These are phyloP conservation scores for Magnusiomyces sp. DNA, from an alignment of 1,139 yeast genomes.

Conservation along the genomic window DNA sequence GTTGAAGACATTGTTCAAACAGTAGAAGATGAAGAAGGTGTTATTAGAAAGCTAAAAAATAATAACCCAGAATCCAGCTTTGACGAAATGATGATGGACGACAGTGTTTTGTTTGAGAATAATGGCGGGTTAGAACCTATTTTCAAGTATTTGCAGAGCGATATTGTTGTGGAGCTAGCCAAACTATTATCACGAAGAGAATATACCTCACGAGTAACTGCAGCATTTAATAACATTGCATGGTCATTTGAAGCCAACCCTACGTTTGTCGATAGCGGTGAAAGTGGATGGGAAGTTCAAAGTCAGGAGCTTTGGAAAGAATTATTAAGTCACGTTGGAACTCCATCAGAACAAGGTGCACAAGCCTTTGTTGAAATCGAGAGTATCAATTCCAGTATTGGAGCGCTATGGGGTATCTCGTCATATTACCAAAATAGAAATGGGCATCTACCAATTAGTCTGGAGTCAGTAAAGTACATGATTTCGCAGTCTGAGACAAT, in stretches of 20 bases:
- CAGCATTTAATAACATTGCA: slow-evolving; percentile 7
- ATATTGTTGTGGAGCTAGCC: slow-evolving; percentile 19
- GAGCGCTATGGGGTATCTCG: slow-evolving; percentile 54
- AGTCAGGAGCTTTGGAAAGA: slow-evolving; percentile 27
- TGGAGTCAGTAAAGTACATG: slow-evolving; percentile 18
- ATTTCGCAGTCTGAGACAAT: slow-evolving; percentile 15
- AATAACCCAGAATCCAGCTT: neutral
- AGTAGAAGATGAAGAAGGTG: slow-evolving; percentile 16
- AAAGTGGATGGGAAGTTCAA: slow-evolving; percentile 21
- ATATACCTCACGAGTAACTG: slow-evolving; percentile 8
- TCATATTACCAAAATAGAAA: slow-evolving; percentile 42
- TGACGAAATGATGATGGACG: neutral
- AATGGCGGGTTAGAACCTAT: slow-evolving; percentile 2
- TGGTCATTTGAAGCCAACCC: slow-evolving; percentile 6
- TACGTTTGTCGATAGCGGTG: neutral
- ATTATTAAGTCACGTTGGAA: slow-evolving; percentile 16
- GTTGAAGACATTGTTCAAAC: slow-evolving; percentile 15
- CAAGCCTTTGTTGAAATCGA: slow-evolving; percentile 29
- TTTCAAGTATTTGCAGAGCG: slow-evolving; percentile 15
- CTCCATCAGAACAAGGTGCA: slow-evolving; percentile 9
- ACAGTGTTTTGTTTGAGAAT: neutral
- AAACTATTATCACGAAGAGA: slow-evolving; percentile 16
- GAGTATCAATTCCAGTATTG: slow-evolving; percentile 43
- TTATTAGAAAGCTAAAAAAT: slow-evolving; percentile 8
- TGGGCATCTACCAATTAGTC: slow-evolving; percentile 26